These are phyloP conservation scores for Microsporum canis DNA, from an alignment of 2,329 filamentous ascomycete species.

Conservation along the genomic window DNA sequence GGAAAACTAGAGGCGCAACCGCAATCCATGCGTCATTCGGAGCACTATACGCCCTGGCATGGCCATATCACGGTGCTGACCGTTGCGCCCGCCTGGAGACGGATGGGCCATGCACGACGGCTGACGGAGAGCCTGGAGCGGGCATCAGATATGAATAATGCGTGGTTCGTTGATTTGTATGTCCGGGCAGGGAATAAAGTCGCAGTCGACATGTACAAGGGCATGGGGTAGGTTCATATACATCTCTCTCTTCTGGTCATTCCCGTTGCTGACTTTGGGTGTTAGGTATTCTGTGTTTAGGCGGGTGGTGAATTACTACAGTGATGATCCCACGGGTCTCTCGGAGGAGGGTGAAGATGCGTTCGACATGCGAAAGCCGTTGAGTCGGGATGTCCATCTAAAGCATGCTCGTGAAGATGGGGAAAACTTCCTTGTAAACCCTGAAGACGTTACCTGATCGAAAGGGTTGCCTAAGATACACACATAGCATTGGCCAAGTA, in stretches of 20 bases:
- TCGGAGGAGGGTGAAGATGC: constrained; percentile 62
- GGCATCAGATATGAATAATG: constrained; percentile 68
- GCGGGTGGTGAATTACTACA: constrained; percentile 84
- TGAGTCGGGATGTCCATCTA: constrained; percentile 64
- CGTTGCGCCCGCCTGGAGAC: constrained; percentile 72
- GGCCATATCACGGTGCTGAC: constrained; percentile 95
- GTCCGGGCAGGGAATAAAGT: constrained; percentile 79
- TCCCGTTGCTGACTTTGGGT: not conserved
- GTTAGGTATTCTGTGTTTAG: constrained; percentile 69
- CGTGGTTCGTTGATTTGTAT: constrained; percentile 94
- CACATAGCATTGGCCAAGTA: not conserved
- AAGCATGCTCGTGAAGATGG: constrained; percentile 73
- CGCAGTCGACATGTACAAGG: constrained; percentile 79
- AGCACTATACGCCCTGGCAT: constrained; percentile 98
- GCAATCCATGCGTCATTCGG: constrained; percentile 58
- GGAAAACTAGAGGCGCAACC: constrained; percentile 89
- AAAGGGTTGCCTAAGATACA: constrained; percentile 10
- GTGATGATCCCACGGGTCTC: constrained; percentile 61
- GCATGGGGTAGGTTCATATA: constrained; percentile 56
- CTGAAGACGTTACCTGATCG: constrained; percentile 61
- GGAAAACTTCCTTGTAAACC: constrained; percentile 63
- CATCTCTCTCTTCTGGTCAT: not conserved
- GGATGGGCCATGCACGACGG: constrained; percentile 75
- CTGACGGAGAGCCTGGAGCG: constrained; percentile 70
- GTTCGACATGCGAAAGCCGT: constrained; percentile 91